Base-by-base conservation (phyloP, 2,329 filamentous ascomycete species). In the Stachybotrys elegans region DNA sequence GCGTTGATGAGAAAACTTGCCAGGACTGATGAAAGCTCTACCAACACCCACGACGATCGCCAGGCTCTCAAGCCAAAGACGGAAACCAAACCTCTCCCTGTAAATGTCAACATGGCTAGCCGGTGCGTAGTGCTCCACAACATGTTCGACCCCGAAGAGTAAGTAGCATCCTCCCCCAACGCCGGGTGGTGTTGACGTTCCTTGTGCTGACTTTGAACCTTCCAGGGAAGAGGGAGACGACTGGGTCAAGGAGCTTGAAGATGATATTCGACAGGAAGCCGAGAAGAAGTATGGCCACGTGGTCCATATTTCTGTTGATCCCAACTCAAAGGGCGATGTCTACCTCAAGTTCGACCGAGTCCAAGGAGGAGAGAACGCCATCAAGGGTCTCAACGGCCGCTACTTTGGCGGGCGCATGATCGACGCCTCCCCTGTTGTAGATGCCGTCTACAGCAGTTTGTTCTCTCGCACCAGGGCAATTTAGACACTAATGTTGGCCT, bases 331-430 rank as follows among this genome's bases (percentile, higher is more conserved):
- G 67, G 93, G 93, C 69, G 93, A 98, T 64, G 92, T 98, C 57
- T 98, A 95, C 69, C 83, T 98, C 66, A 98, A 98, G 69, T 98
- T 98, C 72, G 90, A 95, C 69, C 86, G 89, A 60, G 88, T 97
- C 50, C 83, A 91, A 65, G 92, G 92, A 57, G 92, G 92, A 63
- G 89, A 96, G 70, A 97, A 96, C 64, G 93, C 93, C 58, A 94
- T 97, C 71, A 94, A 95, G 67, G 93, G 93, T 61, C 81, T 98
- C 51, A 97, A 98, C 68, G 93, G 93, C 61, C 85, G 93, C 63
- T 95, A 88, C 69, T 98, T 98, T 69, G 93, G 89, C 62, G 88
- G 88, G 59, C 82, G 84, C 60, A 89, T 88, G 75, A 95, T 98
- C 67, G 92, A 87, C 64, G 93, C 92, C 57, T 86, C 90, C 53